Base-by-base conservation (phyloP, 2,329 filamentous ascomycete genomes). In the Rachicladosporium sp. region DNA sequence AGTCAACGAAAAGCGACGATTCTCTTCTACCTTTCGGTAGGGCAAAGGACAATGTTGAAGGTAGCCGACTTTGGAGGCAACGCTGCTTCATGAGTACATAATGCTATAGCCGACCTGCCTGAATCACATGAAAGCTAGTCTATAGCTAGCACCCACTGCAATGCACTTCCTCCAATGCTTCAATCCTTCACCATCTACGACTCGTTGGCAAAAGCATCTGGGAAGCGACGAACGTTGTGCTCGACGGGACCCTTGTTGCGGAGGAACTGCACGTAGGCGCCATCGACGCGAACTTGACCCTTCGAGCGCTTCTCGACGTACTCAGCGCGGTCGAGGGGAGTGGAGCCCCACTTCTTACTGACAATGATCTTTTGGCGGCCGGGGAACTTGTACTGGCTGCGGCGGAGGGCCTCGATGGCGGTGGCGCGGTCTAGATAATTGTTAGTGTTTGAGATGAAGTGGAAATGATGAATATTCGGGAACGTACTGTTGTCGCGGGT, bases 261-360 rank as follows among this genome's bases (percentile, higher is more conserved):
- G 60, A 96, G 80, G 83, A 98, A 98, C 77, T 98, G 87, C 58
- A 98, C 91, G 73, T 98, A 98, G 60, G 91, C 91, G 80, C 91
- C 91, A 61, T 98, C 91, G 59, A 93, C 82, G 77, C 89, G 85
- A 72, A 98, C 81, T 65, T 79, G 81, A 65, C 91, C 91, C 61
- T 81, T 82, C 65, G 86, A 76, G 79, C 93, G 93, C 75, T 89
- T 84, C 70, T 87, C 78, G 65, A 93, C 74, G 75, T 96, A 98
- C 70, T 98, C 91, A 58, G 96, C 91, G 60, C 91, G 88, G 63
- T 86, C 82, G 61, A 98, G 85, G 65, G 88, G 88, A 50, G 91
- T 98, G 84, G 98, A 98, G 58, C 91, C 91, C 91, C 91, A 98
- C 81, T 98, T 98, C 87, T 96, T 98, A 77, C 84, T 93, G 73